These are phyloP conservation scores for Carpinus viminea DNA, from an alignment of 306 rosid genomes.

Conservation along the genomic window DNA sequence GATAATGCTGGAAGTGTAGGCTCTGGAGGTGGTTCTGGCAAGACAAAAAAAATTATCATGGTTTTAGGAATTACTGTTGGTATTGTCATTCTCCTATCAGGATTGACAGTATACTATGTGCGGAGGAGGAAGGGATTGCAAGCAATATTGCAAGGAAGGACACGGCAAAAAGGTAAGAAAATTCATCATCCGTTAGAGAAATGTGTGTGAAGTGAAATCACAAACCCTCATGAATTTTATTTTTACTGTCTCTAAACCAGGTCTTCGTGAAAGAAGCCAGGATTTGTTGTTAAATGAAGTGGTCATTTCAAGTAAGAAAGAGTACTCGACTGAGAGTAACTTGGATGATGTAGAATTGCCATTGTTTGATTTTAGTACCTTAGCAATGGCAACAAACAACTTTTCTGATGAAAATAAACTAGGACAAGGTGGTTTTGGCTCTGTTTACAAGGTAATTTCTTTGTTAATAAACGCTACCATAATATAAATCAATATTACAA, in stretches of 20 bases:
- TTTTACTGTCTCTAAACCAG: slow-evolving; percentile 37
- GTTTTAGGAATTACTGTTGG: slow-evolving; percentile 41
- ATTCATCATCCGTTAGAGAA: background rate
- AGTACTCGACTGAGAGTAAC: slow-evolving; percentile 38
- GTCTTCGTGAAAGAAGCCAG: slow-evolving; percentile 52
- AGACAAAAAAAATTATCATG: slow-evolving; percentile 25
- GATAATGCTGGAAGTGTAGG: slow-evolving; percentile 22
- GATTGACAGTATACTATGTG: slow-evolving; percentile 38
- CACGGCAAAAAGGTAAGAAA: slow-evolving; percentile 41
- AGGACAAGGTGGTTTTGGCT: slow-evolving; percentile 64
- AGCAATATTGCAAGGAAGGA: slow-evolving; percentile 10
- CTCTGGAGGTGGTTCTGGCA: slow-evolving; percentile 37
- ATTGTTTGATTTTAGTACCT: slow-evolving; percentile 44
- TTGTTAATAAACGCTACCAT: background rate
- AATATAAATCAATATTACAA: background rate
- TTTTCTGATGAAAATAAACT: slow-evolving; percentile 48
- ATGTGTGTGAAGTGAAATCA: slow-evolving; percentile 11
- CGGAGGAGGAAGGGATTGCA: slow-evolving; percentile 41
- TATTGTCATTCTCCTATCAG: slow-evolving; percentile 40
- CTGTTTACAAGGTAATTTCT: slow-evolving; percentile 48
- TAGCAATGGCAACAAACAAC: slow-evolving; percentile 44
- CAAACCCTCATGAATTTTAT: slow-evolving; percentile 5
- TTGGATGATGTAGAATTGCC: slow-evolving; percentile 57
- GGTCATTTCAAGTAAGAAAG: slow-evolving; percentile 43
- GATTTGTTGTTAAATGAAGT: slow-evolving; percentile 45